Base-by-base conservation (phyloP, 192 early-diverging fungal genomes). In the Gryganskiella cystojenkinii region DNA sequence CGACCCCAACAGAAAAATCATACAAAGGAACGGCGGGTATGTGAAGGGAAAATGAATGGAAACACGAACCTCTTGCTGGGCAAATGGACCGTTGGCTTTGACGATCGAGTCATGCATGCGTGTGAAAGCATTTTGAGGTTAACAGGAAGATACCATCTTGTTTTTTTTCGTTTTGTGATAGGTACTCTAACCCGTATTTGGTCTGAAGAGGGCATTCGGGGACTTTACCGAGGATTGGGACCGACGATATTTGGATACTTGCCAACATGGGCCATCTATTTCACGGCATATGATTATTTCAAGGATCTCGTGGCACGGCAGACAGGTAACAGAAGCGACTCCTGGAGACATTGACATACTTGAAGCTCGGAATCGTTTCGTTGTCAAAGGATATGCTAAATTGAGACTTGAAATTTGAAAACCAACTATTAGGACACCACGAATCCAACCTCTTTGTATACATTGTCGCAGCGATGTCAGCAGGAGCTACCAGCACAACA, bases 231-330 rank as follows among this genome's bases (percentile, higher is more conserved):
- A 45, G 97, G 97, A 7, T 85, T 98, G 37, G 87, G 91, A 57
- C 91, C 93, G 15, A 95, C 94, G 50, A 87, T 96, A 64, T 88
- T 92, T 67, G 94, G 94, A 27, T 98, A 96, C 70, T 80, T 98
- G 46, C 93, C 94, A 19, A 93, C 91, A 34, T 93, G 96, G 91
- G 94, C 92, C 35, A 92, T 98, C 45, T 98, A 95, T 83, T 97
- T 97, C 85, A 87, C 91, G 5, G 92, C 90, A 1, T 99, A 97
- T 74, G 95, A 97, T 63, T 85, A 86, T 27, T 89, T 88, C 19
- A 96, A 96, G 85, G 64, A 78, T 46, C 30, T 78, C 30, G 67
- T 78, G 27, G 74, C 74, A 35, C 28, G 56, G 42, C 64, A 69
- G 34, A 69, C 74, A 43, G 74, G 74, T 78, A 78, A 54, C 15